A percentile compares a stretch with the other conserved stretches of the same genome.
Evolutionary conservation across 768 basidiomycete genomes (phyloP).

Genomic region (Leccinum imitatum): DNA sequence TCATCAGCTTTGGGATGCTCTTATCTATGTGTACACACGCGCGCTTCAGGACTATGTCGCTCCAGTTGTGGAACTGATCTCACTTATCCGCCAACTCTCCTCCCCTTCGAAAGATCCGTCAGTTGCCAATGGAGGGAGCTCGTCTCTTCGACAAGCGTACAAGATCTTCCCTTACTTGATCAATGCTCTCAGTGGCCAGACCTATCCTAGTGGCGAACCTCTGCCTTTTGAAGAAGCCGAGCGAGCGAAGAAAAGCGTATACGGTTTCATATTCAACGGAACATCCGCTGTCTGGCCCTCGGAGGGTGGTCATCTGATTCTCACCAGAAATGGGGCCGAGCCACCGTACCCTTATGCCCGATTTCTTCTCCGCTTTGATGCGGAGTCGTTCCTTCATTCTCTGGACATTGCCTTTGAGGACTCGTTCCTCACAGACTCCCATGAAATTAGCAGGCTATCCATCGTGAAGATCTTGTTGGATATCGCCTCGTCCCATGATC

Average conservation of each 20-base stretch:
- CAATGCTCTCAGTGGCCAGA: constrained; percentile 74
- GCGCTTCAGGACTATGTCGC: constrained; percentile 87
- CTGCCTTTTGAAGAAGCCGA: constrained; percentile 63
- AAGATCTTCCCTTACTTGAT: constrained; percentile 90
- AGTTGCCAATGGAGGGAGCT: constrained; percentile 5
- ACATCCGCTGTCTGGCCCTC: constrained; percentile 80
- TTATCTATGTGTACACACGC: constrained; percentile 91
- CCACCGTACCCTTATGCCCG: constrained; percentile 90
- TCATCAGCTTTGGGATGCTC: constrained; percentile 85
- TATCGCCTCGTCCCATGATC: constrained; percentile 52
- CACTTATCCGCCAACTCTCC: constrained; percentile 57
- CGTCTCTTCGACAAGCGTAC: constrained; percentile 69
- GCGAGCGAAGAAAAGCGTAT: constrained; percentile 71
- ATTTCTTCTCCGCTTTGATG: constrained; percentile 80
- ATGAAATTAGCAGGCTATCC: constrained; percentile 68
- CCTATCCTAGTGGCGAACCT: constrained; percentile 82
- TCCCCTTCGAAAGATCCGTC: neutral
- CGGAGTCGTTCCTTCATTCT: constrained; percentile 91
- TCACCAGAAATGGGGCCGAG: constrained; percentile 73
- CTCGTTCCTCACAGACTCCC: constrained; percentile 74
- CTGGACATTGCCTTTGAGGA: constrained; percentile 97
- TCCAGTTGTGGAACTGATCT: constrained; percentile 82
- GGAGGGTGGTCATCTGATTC: constrained; percentile 66
- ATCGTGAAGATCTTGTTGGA: constrained; percentile 86
- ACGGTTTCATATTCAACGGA: constrained; percentile 82